Evolutionary conservation across 768 basidiomycete genomes (phyloP).

Genomic region (Russula ochroleuca): DNA sequence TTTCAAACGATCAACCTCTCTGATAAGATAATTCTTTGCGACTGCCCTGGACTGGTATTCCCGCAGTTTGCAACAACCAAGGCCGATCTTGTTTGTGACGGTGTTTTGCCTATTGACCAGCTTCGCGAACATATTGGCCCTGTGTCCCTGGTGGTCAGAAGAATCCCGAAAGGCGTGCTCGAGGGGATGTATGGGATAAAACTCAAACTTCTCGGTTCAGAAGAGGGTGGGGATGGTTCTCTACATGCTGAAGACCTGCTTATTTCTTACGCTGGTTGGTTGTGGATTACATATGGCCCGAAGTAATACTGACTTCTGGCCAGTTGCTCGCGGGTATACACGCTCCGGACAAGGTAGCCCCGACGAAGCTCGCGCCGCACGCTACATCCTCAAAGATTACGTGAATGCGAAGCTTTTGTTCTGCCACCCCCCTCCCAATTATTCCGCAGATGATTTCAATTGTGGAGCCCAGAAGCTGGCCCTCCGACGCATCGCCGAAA

Average conservation of each 20-base stretch:
- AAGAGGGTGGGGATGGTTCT: constrained; percentile 82
- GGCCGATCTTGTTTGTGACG: constrained; percentile 94
- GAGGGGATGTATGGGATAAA: constrained; percentile 86
- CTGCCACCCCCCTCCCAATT: constrained; percentile 82
- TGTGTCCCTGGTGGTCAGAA: constrained; percentile 64
- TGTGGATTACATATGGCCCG: not conserved
- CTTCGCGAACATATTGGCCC: constrained; percentile 92
- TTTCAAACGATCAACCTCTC: constrained; percentile 98
- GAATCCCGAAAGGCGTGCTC: constrained; percentile 78
- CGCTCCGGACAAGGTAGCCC: constrained; percentile 95
- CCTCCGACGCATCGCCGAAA: constrained; percentile 57
- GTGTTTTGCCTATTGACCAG: constrained; percentile 96
- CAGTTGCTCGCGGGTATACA: constrained; percentile 90
- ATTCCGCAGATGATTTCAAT: constrained; percentile 70
- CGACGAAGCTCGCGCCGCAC: constrained; percentile 90
- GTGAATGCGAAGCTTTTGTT: constrained; percentile 91
- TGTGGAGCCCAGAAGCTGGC: constrained; percentile 56
- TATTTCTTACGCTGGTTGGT: constrained; percentile 88
- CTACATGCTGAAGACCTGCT: constrained; percentile 77
- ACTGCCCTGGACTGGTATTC: constrained; percentile 97
- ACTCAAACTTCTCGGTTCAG: constrained; percentile 56
- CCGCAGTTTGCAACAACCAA: constrained; percentile 97
- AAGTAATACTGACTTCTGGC: constrained; percentile 5
- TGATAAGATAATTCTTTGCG: constrained; percentile 79
- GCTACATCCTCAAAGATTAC: constrained; percentile 93